These are phyloP conservation scores for Dothidotthia symphoricarpi DNA, from an alignment of 2,329 filamentous ascomycete species.

Conservation along the genomic window DNA sequence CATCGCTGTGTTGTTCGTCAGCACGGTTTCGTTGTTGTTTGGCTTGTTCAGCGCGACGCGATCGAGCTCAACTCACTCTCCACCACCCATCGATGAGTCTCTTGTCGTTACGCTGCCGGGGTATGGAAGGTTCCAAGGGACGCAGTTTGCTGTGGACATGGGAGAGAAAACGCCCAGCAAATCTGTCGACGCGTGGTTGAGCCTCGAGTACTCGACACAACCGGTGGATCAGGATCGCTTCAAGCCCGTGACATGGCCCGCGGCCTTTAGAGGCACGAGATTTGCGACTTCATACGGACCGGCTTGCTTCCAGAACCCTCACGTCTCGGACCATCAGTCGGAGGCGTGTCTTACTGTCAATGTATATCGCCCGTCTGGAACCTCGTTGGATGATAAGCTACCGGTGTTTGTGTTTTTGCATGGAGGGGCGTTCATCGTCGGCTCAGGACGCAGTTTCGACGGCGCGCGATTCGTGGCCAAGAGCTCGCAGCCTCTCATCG, in stretches of 20 bases:
- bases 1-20: conserved; percentile 21
- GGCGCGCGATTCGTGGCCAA: conserved; percentile 35
- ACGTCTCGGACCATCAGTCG: conserved; percentile 19
- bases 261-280: conserved; percentile 43
- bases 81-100: conserved; percentile 9
- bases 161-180: conserved; percentile 32
- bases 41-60: conserved; percentile 20
- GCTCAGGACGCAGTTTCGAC: conserved; percentile 35
- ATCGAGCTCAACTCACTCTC: not conserved
- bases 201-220: conserved; percentile 49
- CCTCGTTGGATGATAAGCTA: conserved; percentile 28
- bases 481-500: conserved; percentile 33
- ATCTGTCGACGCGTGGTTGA: conserved; percentile 50
- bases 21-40: conserved; percentile 20
- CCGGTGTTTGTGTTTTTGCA: conserved; percentile 35
- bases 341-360: conserved; percentile 39
- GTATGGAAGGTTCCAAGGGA: conserved; percentile 46
- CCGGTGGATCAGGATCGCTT: conserved; percentile 45
- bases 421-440: conserved; percentile 33
- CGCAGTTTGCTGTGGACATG: conserved; percentile 37
- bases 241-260: conserved; percentile 43
- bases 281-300: conserved; percentile 45
- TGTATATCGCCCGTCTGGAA: conserved; percentile 29
- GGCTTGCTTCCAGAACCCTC: conserved; percentile 48
- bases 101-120: conserved; percentile 37